phyloP scores from a whole-genome alignment of 2,329 filamentous ascomycete genomes.

The Epichloe amarillans region DNA sequence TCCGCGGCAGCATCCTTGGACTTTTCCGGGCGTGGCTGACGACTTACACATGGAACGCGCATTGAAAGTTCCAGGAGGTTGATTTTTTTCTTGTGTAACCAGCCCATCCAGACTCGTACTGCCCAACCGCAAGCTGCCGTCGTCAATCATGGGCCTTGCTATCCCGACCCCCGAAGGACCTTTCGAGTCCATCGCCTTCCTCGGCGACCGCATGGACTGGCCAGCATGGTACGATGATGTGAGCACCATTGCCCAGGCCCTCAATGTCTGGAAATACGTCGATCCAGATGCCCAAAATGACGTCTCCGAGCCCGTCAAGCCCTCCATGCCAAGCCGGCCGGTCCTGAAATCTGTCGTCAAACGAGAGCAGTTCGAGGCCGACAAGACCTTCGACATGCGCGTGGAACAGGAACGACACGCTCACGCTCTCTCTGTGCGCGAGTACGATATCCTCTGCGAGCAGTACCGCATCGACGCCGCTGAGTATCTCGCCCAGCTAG shows the following conservation, averaged over 20 bases:
- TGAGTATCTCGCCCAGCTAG: slow-evolving; percentile 4
- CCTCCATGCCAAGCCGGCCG: slow-evolving; percentile 2
- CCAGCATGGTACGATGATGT: slow-evolving; percentile 5
- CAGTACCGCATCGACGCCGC: slow-evolving; percentile 5
- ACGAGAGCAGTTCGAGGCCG: slow-evolving; percentile 1
- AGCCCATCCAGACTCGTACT: no score
- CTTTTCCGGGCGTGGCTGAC: no score
- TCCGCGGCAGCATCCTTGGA: no score
- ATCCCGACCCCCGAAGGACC: background rate
- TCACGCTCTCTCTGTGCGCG: slow-evolving; percentile 2
- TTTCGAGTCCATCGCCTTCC: slow-evolving; percentile 2
- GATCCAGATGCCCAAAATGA: slow-evolving; percentile 2
- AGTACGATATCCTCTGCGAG: slow-evolving; percentile 6
- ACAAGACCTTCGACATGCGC: slow-evolving; percentile 4
- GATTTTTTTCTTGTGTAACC: no score
- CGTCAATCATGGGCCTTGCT: slow-evolving; percentile 1
- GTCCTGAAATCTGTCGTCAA: background rate
- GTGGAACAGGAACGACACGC: slow-evolving; percentile 3
- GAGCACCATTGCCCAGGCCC: slow-evolving; percentile 1
- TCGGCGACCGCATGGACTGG: slow-evolving; percentile 6
- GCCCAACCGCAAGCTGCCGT: background rate
- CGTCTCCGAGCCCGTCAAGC: slow-evolving; percentile 2
- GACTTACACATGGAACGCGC: background rate
- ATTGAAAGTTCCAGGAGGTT: background rate
- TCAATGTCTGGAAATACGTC: slow-evolving; percentile 7